phyloP scores from a whole-genome alignment of 352 stramenopile species.

The Thraustochytrium sp. region DNA sequence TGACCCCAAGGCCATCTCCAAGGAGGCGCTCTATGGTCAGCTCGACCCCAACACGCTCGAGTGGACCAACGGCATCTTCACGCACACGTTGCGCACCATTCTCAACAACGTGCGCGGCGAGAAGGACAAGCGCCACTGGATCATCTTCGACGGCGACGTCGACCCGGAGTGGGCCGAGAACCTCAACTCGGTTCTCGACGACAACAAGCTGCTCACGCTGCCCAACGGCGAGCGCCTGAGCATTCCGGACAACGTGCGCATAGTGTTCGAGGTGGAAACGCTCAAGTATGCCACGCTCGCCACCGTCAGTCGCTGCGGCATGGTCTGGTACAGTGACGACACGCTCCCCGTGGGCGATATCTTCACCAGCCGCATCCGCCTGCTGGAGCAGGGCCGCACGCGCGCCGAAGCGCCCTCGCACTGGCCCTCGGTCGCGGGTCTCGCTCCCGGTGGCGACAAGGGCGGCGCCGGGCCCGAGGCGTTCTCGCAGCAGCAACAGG shows the following conservation, averaged over 20 bases:
- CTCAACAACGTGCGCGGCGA: slow-evolving; percentile 95
- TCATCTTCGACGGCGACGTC: slow-evolving; percentile 99
- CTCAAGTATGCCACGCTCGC: slow-evolving; percentile 95
- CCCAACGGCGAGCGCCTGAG: slow-evolving; percentile 95
- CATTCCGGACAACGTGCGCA: slow-evolving; percentile 96
- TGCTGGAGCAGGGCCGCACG: background rate
- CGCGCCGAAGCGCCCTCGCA: background rate
- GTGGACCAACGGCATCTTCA: slow-evolving; percentile 99
- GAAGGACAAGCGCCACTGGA: slow-evolving; percentile 92
- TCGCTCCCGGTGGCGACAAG: background rate
- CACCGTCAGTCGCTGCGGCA: slow-evolving; percentile 99
- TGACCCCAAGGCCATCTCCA: slow-evolving; percentile 97
- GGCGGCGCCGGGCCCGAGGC: background rate
- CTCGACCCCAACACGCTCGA: slow-evolving; percentile 98
- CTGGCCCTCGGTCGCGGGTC: background rate
- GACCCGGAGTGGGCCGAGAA: slow-evolving; percentile 99
- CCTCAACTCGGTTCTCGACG: slow-evolving; percentile 99
- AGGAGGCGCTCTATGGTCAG: slow-evolving; percentile 96
- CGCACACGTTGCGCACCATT: slow-evolving; percentile 84
- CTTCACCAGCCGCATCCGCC: slow-evolving; percentile 58
- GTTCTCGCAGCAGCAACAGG: no score
- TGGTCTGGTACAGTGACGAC: slow-evolving; percentile 98
- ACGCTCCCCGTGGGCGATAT: slow-evolving; percentile 88
- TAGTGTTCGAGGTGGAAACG: slow-evolving; percentile 99
- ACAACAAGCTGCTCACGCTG: slow-evolving; percentile 98